Conservation (phyloP, 75 land plant genomes). For the Cryptomeria japonica region DNA sequence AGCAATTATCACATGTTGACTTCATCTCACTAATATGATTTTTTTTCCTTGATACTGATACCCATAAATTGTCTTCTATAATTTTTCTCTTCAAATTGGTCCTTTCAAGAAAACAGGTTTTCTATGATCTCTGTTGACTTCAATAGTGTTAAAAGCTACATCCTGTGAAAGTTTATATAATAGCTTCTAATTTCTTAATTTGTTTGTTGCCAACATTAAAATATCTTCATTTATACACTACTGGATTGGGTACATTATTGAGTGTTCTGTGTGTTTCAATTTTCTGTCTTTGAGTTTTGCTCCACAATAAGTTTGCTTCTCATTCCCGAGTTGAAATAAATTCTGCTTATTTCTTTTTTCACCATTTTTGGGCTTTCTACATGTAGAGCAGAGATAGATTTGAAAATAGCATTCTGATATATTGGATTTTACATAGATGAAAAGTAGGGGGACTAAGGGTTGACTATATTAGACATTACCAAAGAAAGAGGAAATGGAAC, state of each 20-base stretch:
- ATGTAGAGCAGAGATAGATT: background rate
- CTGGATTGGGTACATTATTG: background rate
- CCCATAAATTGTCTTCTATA: background rate
- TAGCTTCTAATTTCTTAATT: background rate
- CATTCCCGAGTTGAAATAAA: background rate
- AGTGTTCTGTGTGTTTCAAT: background rate
- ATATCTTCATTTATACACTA: background rate
- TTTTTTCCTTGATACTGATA: background rate
- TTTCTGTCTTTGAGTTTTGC: background rate
- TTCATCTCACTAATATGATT: background rate
- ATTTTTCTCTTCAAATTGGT: background rate
- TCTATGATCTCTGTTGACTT: background rate
- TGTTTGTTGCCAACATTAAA: background rate
- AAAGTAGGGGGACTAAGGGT: background rate
- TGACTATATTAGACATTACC: background rate
- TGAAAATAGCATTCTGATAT: background rate
- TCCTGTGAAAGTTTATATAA: background rate
- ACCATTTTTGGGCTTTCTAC: background rate
- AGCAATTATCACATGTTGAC: background rate
- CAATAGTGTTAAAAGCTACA: background rate
- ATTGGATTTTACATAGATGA: background rate
- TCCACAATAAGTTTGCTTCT: background rate
- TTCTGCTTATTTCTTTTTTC: background rate
- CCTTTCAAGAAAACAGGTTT: background rate
- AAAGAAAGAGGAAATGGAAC: background rate